Conservation (phyloP, 164 flowering plant species). For the Vitis riparia region DNA sequence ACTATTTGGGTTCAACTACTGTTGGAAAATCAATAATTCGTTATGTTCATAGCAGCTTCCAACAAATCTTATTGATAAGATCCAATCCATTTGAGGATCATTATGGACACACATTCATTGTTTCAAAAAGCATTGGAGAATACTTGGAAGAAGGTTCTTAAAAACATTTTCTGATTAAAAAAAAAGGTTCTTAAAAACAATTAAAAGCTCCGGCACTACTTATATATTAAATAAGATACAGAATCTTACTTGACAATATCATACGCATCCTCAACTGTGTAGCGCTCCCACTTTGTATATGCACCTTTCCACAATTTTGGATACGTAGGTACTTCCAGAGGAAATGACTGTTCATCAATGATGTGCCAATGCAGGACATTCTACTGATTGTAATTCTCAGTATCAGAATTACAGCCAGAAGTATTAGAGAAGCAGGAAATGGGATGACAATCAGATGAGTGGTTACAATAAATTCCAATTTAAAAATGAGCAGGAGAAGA, state of each 20-base stretch:
- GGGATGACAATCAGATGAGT: conserved; percentile 5
- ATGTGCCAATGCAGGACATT: conserved; percentile 99
- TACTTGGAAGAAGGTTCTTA: too few relatives aligned
- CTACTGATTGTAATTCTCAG: conserved; percentile 61
- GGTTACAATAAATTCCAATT: not conserved
- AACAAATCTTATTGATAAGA: too few relatives aligned
- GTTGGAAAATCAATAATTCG: too few relatives aligned
- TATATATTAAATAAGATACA: not conserved
- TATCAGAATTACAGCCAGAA: conserved; percentile 32
- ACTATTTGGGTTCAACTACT: too few relatives aligned
- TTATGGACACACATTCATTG: too few relatives aligned
- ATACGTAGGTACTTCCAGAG: conserved; percentile 76
- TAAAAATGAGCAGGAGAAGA: not conserved
- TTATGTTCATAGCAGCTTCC: too few relatives aligned
- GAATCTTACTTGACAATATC: conserved; percentile 83
- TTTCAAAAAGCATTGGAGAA: too few relatives aligned
- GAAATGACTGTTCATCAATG: conserved; percentile 91
- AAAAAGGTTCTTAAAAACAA: not conserved
- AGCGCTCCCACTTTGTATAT: conserved; percentile 92
- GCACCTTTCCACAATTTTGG: conserved; percentile 96
- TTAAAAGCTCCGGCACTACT: not conserved
- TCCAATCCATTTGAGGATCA: too few relatives aligned
- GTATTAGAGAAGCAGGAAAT: conserved; percentile 6
- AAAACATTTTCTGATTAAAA: not conserved
- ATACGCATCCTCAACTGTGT: conserved; percentile 85